Evolutionary conservation across 225 moss, liverwort and hornwort species (phyloP), one percentile per base, ranked within the genome.

Genomic region (Asterella californica): DNA sequence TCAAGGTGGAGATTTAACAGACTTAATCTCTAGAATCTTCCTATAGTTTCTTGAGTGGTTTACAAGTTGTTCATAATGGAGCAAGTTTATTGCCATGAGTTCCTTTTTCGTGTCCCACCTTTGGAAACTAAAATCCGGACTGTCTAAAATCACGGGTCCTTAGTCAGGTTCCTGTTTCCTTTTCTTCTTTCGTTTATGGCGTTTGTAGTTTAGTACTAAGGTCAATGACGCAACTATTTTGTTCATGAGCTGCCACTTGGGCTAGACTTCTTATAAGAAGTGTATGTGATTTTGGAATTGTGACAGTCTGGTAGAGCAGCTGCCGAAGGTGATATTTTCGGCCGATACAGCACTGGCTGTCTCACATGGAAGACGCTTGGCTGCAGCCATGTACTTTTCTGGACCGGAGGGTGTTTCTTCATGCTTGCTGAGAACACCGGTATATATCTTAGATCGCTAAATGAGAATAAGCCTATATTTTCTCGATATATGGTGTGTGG

Each of bases 371-470:
- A 91, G 89, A 59, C 90, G 91, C 55, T 84, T 99, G 66, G 84
- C 92, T 79, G 91, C 95, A 79, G 94, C 93, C 73, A 91, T 95
- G 81, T 95, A 90, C 72, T 95, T 92, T 78, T 87, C 89, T 61
- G 99, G 99, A 11, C 92, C 95, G 45, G 85, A 90, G 47, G 88
- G 84, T 79, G 90, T 95, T 48, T 85, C 91, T 80, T 86, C 86
- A 71, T 87, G 81, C 66, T 89, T 99, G 72, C 88, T 95, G 74
- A 81, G 81, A 66, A 90, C 94, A 76, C 71, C 85, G 88, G 99
- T 93, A 79, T 88, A 88, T 62, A 24, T 68, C 38, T 0, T 74
- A 42, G 42, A 2, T 7, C 57, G 17, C 24, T 59, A 59, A 59
- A 4, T 59, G 2, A 17, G 57, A 59, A 59, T 2, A 17, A 12